Evolutionary conservation across 2,329 filamentous ascomycete genomes (phyloP), one percentile per base, ranked within the genome.

Genomic region (Triangularia setosa): DNA sequence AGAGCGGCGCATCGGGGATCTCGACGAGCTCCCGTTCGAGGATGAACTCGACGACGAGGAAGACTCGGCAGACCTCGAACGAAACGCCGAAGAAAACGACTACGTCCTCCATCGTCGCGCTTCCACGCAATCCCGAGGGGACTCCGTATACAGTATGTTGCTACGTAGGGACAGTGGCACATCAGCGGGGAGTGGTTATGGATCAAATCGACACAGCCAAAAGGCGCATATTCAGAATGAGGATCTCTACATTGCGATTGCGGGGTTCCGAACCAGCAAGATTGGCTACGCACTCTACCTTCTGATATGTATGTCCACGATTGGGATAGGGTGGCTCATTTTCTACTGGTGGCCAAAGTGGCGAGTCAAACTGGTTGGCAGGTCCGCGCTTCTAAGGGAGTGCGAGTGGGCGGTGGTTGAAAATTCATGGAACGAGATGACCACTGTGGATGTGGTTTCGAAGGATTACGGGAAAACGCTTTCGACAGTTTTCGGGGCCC

Each of bases 381-480:
- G 80, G 61, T 79, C 87, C 4, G 86, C 85, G 16, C 81, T 91
- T 2, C 80, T 99, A 28, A 83, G 84, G 61, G 86, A 90, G 62
- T 95, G 92, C 72, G 84, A 91, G 65, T 99, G 96, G 95, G 89
- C 97, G 53, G 93, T 96, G 27, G 86, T 98, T 68, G 95, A 97
- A 84, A 97, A 99, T 73, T 93, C 98, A 83, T 98, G 95, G 94
- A 90, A 91, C 58, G 94, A 98, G 76, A 90, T 98, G 76, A 83
- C 84, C 12, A 85, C 95, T n/a, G 85, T 96, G 72, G 74, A 87
- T 58, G 83, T 98, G 12, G 81, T 83, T 40, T 77, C 76, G 16
- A 79, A 79, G 62, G 73, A 76, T 21, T 87, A 84, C 74, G 85
- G 81, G 58, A 84, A 81, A 64, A 80, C 81, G 3, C 73, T 86